Evolutionary conservation across 805 yeast species (phyloP).

Genomic region (Groenewaldozyma tartarivorans): DNA sequence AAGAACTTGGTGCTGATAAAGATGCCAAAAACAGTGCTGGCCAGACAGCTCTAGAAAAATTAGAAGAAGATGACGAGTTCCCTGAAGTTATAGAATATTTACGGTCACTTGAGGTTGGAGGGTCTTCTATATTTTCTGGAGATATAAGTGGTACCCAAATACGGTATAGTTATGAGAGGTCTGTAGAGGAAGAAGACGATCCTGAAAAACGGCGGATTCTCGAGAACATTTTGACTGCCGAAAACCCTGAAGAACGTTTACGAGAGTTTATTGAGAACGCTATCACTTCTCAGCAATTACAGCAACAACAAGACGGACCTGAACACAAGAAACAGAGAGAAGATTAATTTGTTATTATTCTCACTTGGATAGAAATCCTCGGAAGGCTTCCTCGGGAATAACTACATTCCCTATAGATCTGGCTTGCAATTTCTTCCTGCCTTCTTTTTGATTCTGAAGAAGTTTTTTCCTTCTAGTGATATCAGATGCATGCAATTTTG

Average conservation of each 20-base stretch:
- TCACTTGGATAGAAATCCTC: constrained; percentile 52
- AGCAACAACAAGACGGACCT: constrained; percentile 1
- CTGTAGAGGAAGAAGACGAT: constrained; percentile 29
- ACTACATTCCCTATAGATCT: constrained; percentile 54
- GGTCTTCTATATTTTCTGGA: constrained; percentile 13
- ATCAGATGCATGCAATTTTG: constrained; percentile 88
- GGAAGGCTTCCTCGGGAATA: constrained; percentile 80
- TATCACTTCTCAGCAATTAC: background rate
- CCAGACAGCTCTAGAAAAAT: constrained; percentile 58
- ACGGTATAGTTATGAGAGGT: constrained; percentile 16
- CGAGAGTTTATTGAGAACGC: too few species aligned
- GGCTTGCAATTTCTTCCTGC: constrained; percentile 75
- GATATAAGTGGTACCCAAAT: constrained; percentile 17
- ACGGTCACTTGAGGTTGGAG: constrained; percentile 32
- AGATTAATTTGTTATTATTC: too few species aligned
- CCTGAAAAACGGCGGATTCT: constrained; percentile 52
- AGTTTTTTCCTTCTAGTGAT: constrained; percentile 82
- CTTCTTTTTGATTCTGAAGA: constrained; percentile 83
- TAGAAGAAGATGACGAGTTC: constrained; percentile 77
- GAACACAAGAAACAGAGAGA: too few species aligned
- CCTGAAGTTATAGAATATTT: constrained; percentile 69
- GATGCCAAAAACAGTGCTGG: constrained; percentile 61
- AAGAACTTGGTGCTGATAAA: constrained; percentile 58
- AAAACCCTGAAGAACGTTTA: constrained; percentile 75
- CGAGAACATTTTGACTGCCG: constrained; percentile 62